A percentile compares a stretch with the other conserved stretches of the same genome.
phyloP scores from a whole-genome alignment of 768 basidiomycete species.

The Trametes gibbosa region DNA sequence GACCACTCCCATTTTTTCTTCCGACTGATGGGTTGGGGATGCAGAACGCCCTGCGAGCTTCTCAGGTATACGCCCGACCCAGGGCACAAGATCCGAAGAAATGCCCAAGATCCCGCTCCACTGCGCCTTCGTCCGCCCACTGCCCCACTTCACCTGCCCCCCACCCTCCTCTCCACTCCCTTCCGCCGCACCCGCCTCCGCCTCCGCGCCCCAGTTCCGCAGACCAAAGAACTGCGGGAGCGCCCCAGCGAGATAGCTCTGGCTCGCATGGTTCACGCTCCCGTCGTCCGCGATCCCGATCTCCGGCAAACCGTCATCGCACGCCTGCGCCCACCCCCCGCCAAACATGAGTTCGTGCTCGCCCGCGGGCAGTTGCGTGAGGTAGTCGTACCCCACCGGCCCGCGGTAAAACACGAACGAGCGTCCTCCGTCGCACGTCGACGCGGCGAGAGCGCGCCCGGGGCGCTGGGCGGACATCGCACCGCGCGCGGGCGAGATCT shows the following conservation, averaged over 20 bases:
- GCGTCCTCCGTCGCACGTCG: constrained; percentile 38
- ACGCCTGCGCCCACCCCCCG: constrained; percentile 46
- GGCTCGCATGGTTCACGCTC: constrained; percentile 35
- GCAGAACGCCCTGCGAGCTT: constrained; percentile 42
- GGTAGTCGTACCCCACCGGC: constrained; percentile 55
- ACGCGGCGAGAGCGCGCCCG: constrained; percentile 33
- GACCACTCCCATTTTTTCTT: background rate
- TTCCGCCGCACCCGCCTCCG: constrained; percentile 14
- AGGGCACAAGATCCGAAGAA: constrained; percentile 61
- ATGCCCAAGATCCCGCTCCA: constrained; percentile 68
- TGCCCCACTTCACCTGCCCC: constrained; percentile 29
- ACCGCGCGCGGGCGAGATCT: constrained; percentile 58
- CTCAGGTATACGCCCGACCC: constrained; percentile 65
- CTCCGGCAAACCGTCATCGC: constrained; percentile 28
- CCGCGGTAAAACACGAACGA: constrained; percentile 60
- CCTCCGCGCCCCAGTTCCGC: constrained; percentile 43
- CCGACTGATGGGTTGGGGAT: constrained; percentile 11
- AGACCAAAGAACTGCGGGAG: constrained; percentile 54
- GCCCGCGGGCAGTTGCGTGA: constrained; percentile 55
- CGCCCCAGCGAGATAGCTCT: constrained; percentile 45
- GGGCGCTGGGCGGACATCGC: constrained; percentile 67
- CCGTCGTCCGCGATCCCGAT: constrained; percentile 36
- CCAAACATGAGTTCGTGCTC: constrained; percentile 63
- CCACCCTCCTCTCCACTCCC: constrained; percentile 10
- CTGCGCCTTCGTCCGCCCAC: constrained; percentile 48